phyloP scores from a whole-genome alignment of 768 basidiomycete genomes.

The Naganishia vaughanmartiniae region DNA sequence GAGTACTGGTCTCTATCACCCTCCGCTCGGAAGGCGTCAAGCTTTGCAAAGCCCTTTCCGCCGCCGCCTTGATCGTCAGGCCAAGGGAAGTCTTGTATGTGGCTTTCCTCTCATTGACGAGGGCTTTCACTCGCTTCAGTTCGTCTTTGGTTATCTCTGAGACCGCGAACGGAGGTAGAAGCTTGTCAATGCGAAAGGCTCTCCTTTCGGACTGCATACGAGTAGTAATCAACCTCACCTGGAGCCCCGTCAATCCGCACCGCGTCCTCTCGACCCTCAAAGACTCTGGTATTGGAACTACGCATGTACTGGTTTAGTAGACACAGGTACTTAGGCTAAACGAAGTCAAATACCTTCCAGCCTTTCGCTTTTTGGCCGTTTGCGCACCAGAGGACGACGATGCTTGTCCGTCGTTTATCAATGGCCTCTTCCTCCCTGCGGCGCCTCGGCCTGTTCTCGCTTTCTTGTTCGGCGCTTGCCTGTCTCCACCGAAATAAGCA shows the following conservation, averaged over 20 bases:
- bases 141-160: constrained; percentile 13
- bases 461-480: constrained; percentile 22
- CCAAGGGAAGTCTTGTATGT: not conserved
- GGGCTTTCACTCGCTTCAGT: constrained; percentile 15
- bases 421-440: constrained; percentile 5
- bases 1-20: constrained; percentile 17
- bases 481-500: not conserved
- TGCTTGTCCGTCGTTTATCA: constrained; percentile 42
- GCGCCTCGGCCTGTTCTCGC: constrained; percentile 2
- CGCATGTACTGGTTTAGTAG: not conserved
- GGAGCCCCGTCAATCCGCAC: constrained; percentile 17
- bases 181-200: not conserved
- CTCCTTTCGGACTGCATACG: not conserved
- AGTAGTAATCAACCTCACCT: constrained; percentile 17
- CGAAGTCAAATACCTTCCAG: constrained; percentile 36
- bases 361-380: constrained; percentile 47
- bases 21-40: constrained; percentile 13
- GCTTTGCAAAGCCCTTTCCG: constrained; percentile 9
- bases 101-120: constrained; percentile 1
- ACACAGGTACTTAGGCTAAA: not conserved
- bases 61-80: constrained; percentile 11
- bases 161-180: not conserved
- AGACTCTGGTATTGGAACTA: constrained; percentile 23
- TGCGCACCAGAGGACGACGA: constrained; percentile 45
- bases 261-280: constrained; percentile 26